phyloP scores from a whole-genome alignment of 2,329 filamentous ascomycete genomes.

The Dothiorella sarmentorum region DNA sequence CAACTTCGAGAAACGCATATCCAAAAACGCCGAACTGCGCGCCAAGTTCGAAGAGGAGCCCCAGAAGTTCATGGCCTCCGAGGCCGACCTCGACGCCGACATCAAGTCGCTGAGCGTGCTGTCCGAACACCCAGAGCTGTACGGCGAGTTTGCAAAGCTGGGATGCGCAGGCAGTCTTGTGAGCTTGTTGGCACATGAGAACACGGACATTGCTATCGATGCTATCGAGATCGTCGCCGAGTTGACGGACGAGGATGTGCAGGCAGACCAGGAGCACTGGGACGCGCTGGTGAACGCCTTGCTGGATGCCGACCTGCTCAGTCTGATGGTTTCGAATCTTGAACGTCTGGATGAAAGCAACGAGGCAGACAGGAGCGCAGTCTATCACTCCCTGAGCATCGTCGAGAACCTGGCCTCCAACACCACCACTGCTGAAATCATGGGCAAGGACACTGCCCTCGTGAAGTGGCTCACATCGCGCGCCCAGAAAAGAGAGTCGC shows the following conservation, averaged over 20 bases:
- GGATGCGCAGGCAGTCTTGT: constrained; percentile 73
- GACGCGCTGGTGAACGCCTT: constrained; percentile 65
- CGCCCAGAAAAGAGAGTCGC: constrained; percentile 64
- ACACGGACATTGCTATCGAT: constrained; percentile 92
- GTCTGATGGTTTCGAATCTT: constrained; percentile 74
- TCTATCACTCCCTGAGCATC: constrained; percentile 80
- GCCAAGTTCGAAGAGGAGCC: constrained; percentile 80
- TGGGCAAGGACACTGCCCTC: constrained; percentile 66
- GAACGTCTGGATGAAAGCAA: constrained; percentile 70
- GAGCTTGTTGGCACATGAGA: constrained; percentile 84
- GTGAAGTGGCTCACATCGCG: constrained; percentile 75
- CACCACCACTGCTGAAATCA: constrained; percentile 62
- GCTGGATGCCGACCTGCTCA: constrained; percentile 64
- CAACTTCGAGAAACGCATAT: constrained; percentile 86
- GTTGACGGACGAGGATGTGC: constrained; percentile 88
- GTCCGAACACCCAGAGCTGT: constrained; percentile 80
- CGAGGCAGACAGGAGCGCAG: constrained; percentile 72
- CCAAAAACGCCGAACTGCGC: constrained; percentile 83
- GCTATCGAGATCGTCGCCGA: constrained; percentile 87
- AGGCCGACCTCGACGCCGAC: constrained; percentile 85
- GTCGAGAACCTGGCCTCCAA: constrained; percentile 83
- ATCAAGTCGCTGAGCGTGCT: constrained; percentile 85
- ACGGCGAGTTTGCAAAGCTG: constrained; percentile 72
- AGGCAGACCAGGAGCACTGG: constrained; percentile 78
- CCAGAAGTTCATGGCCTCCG: constrained; percentile 75